Evolutionary conservation across 306 rosid genomes (phyloP).

Genomic region (Inga leiocalycina): DNA sequence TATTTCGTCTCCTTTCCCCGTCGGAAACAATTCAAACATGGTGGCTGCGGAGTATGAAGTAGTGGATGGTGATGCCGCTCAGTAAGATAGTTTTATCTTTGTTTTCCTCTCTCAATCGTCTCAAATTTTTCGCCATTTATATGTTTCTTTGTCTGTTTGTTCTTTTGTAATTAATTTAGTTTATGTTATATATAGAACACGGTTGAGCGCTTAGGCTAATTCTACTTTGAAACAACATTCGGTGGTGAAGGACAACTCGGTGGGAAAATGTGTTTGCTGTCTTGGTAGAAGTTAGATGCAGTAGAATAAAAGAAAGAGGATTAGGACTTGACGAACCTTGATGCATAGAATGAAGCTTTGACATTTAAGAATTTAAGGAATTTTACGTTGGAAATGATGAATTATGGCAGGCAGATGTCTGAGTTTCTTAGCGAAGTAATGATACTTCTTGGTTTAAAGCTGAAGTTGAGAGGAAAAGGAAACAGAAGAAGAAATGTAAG

Average conservation of each 20-base stretch:
- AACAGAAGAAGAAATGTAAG: not conserved
- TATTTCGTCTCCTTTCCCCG: not conserved
- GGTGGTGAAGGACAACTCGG: not conserved
- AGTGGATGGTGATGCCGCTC: constrained; percentile 3
- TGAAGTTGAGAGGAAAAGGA: not conserved
- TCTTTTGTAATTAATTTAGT: not conserved
- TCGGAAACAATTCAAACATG: not conserved
- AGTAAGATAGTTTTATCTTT: constrained; percentile 30
- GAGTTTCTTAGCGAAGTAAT: not conserved
- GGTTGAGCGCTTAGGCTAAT: not conserved
- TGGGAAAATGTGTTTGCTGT: not conserved
- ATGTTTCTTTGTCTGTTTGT: not conserved
- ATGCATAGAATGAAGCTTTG: constrained; percentile 3
- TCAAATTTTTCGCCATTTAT: not conserved
- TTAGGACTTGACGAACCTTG: not conserved
- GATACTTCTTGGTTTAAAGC: not conserved
- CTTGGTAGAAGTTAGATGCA: no score
- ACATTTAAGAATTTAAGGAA: not conserved
- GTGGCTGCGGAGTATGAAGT: not conserved
- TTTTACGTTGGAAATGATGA: not conserved
- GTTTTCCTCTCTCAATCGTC: not conserved
- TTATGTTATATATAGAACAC: not conserved
- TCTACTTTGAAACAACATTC: not conserved
- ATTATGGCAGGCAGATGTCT: not conserved
- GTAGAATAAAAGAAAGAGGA: not conserved